Evolutionary conservation across 2,329 filamentous ascomycete genomes (phyloP).

Genomic region (Waltergamsia citrina): DNA sequence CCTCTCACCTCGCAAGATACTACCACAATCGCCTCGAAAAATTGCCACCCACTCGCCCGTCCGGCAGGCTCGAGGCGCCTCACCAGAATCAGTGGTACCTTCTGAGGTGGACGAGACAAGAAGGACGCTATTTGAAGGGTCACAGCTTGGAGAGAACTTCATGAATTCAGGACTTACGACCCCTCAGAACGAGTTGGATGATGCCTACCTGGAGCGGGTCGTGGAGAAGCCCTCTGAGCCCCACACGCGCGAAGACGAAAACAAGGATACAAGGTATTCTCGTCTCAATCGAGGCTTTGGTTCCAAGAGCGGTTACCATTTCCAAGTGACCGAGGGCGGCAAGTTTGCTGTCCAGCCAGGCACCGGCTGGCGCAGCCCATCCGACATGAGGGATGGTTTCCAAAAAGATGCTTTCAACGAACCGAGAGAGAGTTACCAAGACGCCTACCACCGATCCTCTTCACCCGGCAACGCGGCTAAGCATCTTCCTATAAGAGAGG

Average conservation of each 20-base stretch:
- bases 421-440: slow-evolving; percentile 9
- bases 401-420: slow-evolving; percentile 11
- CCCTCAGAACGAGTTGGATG: slow-evolving; percentile 19
- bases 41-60: not conserved
- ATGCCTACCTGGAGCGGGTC: not conserved
- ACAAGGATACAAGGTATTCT: too few species aligned
- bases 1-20: not conserved
- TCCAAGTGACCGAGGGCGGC: slow-evolving; percentile 25
- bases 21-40: not conserved
- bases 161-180: slow-evolving; percentile 28
- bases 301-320: slow-evolving; percentile 4
- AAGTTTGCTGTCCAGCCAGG: slow-evolving; percentile 22
- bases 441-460: slow-evolving; percentile 7
- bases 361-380: slow-evolving; percentile 11
- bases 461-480: slow-evolving; percentile 8
- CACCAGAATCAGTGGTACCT: not conserved
- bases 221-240: not conserved
- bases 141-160: slow-evolving; percentile 27
- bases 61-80: not conserved
- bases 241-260: too few species aligned
- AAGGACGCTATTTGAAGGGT: slow-evolving; percentile 23
- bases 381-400: slow-evolving; percentile 23
- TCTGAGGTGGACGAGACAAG: not conserved
- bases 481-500: slow-evolving; percentile 29
- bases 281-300: too few species aligned